These are phyloP conservation scores for Diaporthe humulicola DNA, from an alignment of 2,329 filamentous ascomycete genomes.

Conservation along the genomic window DNA sequence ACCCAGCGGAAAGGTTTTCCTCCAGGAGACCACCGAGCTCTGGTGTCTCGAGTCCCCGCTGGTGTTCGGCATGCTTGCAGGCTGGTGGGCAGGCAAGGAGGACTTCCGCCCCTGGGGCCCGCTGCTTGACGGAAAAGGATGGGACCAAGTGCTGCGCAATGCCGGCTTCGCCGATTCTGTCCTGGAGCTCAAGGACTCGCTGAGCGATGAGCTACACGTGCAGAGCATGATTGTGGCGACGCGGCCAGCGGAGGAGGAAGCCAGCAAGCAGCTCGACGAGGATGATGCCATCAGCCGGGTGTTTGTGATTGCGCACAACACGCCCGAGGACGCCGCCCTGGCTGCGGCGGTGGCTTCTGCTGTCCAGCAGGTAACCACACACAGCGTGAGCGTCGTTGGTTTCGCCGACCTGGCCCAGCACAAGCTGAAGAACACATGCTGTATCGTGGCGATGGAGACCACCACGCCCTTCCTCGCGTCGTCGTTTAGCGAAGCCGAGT, in stretches of 20 bases:
- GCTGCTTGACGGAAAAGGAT: slow-evolving; percentile 31
- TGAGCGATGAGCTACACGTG: slow-evolving; percentile 34
- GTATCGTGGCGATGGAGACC: slow-evolving; percentile 44
- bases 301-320: slow-evolving; percentile 35
- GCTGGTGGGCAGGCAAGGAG: slow-evolving; percentile 51
- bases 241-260: slow-evolving; percentile 28
- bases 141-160: slow-evolving; percentile 33
- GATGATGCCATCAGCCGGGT: slow-evolving; percentile 36
- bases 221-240: slow-evolving; percentile 40
- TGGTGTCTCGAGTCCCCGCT: slow-evolving; percentile 33
- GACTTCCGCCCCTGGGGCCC: slow-evolving; percentile 37
- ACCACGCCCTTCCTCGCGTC: slow-evolving; percentile 39
- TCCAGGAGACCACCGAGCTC: slow-evolving; percentile 41
- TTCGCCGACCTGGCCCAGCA: slow-evolving; percentile 41
- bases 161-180: slow-evolving; percentile 34
- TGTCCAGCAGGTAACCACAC: background rate
- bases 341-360: slow-evolving; percentile 29
- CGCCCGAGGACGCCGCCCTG: slow-evolving; percentile 20
- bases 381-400: slow-evolving; percentile 37
- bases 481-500: slow-evolving; percentile 44
- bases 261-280: slow-evolving; percentile 34
- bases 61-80: slow-evolving; percentile 53
- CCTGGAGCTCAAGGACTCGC: slow-evolving; percentile 35
- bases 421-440: slow-evolving; percentile 42
- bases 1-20: slow-evolving; percentile 52